Percentiles rank a stretch among this genome's conserved stretches.
Conservation (phyloP, 2,329 filamentous ascomycete species). For the Pseudogymnoascus sp. region DNA sequence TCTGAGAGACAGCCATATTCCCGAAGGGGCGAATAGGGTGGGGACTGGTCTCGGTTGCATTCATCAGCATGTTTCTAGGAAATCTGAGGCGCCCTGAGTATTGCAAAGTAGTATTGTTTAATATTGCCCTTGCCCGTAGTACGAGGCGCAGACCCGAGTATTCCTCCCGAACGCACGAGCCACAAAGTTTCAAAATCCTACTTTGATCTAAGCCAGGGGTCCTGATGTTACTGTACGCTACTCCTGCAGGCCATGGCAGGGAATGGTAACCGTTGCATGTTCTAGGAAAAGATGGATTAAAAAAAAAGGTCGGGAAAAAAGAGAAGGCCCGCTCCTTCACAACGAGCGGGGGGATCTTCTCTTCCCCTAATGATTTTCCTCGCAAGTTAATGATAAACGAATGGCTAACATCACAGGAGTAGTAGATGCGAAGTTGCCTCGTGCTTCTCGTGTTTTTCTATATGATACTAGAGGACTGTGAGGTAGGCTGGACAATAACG, state of each 20-base stretch:
- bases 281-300: not conserved
- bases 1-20: not conserved
- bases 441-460: not conserved
- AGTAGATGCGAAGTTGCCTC: not conserved
- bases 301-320: not conserved
- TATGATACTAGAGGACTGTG: not conserved
- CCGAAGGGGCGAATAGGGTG: not conserved
- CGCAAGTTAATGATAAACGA: not conserved
- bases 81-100: not conserved
- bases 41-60: not conserved
- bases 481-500: too few species aligned
- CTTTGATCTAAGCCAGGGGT: not conserved
- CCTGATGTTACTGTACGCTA: not conserved
- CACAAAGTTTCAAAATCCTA: not conserved
- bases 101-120: conserved; percentile 1
- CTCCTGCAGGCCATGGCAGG: not conserved
- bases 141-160: not conserved
- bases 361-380: not conserved
- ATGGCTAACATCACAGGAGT: not conserved
- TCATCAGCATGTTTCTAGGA: not conserved
- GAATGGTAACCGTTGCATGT: not conserved
- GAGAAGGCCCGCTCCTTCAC: not conserved
- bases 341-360: not conserved
- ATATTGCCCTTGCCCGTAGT: not conserved
- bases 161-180: not conserved